Evolutionary conservation across 495 filamentous ascomycete genomes (phyloP).

Genomic region (Xylaria cubensis): DNA sequence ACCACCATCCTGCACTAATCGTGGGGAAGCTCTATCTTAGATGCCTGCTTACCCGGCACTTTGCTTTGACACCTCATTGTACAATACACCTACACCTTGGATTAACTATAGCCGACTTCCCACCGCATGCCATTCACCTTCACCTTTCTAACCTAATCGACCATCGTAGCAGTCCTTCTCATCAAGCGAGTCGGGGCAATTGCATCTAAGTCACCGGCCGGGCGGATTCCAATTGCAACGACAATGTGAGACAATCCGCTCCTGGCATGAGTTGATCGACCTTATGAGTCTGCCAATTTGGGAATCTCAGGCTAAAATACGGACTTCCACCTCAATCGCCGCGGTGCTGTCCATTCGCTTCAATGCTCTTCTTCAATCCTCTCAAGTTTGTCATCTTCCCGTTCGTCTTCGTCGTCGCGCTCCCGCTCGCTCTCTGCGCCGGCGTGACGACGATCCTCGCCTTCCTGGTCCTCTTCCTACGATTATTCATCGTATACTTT

Average conservation of each 20-base stretch:
- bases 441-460: slow-evolving; percentile 72
- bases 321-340: not conserved
- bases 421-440: slow-evolving; percentile 74
- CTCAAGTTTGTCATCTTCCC: slow-evolving; percentile 65
- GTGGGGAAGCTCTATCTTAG: slow-evolving; percentile 11
- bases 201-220: not conserved
- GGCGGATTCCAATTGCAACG: not conserved
- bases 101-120: not conserved
- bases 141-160: not conserved
- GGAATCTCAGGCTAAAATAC: not conserved
- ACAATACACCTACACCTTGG: not conserved
- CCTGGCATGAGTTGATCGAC: slow-evolving; percentile 1
- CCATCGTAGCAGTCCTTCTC: not conserved
- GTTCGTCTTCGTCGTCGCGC: slow-evolving; percentile 66
- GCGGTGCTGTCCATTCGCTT: not conserved
- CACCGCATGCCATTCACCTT: not conserved
- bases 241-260: slow-evolving; percentile 21
- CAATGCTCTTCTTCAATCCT: slow-evolving; percentile 55
- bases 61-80: slow-evolving; percentile 1
- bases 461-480: slow-evolving; percentile 67
- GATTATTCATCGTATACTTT: slow-evolving; percentile 70
- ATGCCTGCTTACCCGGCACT: slow-evolving; percentile 1
- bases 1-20: not conserved
- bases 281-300: not conserved
- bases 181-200: not conserved